Base-by-base conservation (phyloP, 495 filamentous ascomycete species). In the Clavariopsis aquatica region DNA sequence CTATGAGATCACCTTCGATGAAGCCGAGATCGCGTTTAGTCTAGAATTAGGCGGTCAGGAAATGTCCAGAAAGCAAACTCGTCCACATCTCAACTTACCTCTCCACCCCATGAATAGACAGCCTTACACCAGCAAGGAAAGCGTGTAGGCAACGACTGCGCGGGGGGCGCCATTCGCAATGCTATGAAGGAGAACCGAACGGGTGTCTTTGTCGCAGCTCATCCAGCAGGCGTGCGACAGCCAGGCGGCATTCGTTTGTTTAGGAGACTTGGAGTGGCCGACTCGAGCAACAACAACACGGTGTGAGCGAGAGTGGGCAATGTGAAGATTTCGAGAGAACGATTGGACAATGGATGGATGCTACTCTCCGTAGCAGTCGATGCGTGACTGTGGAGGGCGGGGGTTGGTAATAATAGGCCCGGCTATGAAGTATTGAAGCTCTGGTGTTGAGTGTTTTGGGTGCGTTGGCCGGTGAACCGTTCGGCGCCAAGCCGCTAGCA, bases 71-170 rank as follows among this genome's bases (percentile, higher is more conserved):
- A 63, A 22, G 20, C 13, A 29, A n/a, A 36, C 46, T 8, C n/a
- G 38, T 22, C 19, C 0, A 20, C 20, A 26, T 62, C 47, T 60
- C 24, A 13, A 63, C 80, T 52, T 75, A 89, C 87, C 79, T 98
- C 94, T 81, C 93, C 94, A 72, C 93, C 92, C 90, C 90, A 98
- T 38, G 93, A 97, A 74, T 97, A 98, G 51, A 96, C 85, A 10
- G 94, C 94, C 73, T 90, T 86, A 70, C 90, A 92, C 92, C 94
- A 96, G 78, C 95, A 98, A 41, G 94, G 95, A 74, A 98, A 98
- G 62, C 87, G 86, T 66, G 82, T 85, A 22, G 94, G 94, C 66
- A 96, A 75, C 66, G 86, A 82, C 59, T 86, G 85, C 69, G 85
- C 80, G 66, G 80, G 78, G 65, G 81, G 77, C 59, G 81, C 77